Conservation (phyloP, 1,139 yeast species). For the Yamadazyma epiphylla region DNA sequence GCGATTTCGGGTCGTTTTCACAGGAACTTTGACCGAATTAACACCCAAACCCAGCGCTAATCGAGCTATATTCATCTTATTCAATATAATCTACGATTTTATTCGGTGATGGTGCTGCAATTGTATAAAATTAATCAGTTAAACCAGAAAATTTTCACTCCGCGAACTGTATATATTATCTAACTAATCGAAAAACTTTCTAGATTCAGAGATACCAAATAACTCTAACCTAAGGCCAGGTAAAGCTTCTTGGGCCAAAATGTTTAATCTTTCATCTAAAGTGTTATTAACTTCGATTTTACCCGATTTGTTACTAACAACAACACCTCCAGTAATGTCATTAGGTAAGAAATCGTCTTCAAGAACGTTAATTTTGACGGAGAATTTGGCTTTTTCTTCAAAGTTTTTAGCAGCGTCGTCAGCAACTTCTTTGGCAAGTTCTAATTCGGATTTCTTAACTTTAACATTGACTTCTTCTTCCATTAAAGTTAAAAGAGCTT, state of each 20-base stretch:
- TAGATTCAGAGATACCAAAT: conserved; percentile 81
- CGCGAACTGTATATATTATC: too few relatives aligned
- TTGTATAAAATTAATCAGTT: too few relatives aligned
- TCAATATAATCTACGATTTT: too few relatives aligned
- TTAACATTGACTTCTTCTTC: conserved; percentile 63
- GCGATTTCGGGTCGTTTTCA: too few relatives aligned
- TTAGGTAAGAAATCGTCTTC: conserved; percentile 54
- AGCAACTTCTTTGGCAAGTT: conserved; percentile 59
- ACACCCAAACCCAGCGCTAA: too few relatives aligned
- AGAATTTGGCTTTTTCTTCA: conserved; percentile 52
- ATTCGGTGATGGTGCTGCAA: too few relatives aligned
- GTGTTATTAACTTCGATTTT: conserved; percentile 91
- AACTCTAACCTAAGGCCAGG: conserved; percentile 91
- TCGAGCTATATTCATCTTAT: too few relatives aligned
- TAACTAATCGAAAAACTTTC: conserved; percentile 84
- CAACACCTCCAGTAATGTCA: conserved; percentile 81
- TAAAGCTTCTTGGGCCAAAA: conserved; percentile 78
- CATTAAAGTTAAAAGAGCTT: conserved; percentile 72
- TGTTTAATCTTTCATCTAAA: conserved; percentile 84
- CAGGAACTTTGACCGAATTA: too few relatives aligned
- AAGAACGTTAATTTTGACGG: conserved; percentile 50
- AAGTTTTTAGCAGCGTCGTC: conserved; percentile 62
- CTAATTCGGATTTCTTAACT: conserved; percentile 68
- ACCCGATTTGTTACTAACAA: conserved; percentile 66
- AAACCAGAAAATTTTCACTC: too few relatives aligned